A percentile compares a stretch with the other conserved stretches of the same genome.
Conservation (phyloP, 2,329 filamentous ascomycete species). For the Arthroderma sp. region DNA sequence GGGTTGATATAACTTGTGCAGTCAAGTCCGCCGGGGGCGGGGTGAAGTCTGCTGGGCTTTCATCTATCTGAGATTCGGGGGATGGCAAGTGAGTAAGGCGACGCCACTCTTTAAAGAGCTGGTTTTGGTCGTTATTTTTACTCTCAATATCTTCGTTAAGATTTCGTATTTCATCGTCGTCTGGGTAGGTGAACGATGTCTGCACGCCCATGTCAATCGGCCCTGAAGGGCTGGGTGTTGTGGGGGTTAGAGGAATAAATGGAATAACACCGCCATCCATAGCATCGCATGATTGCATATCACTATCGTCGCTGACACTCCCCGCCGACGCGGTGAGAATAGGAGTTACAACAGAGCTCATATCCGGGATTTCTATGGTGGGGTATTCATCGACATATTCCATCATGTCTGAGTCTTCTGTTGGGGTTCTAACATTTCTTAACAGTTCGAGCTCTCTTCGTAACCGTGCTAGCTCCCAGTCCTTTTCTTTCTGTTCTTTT, state of each 20-base stretch:
- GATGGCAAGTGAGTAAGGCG: conserved; percentile 17
- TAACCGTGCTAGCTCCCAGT: conserved; percentile 17
- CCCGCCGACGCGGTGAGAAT: neutral
- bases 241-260: conserved; percentile 2
- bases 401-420: neutral
- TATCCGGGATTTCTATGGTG: too few species aligned
- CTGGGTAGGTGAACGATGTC: conserved; percentile 3
- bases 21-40: conserved; percentile 27
- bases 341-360: too few species aligned
- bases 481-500: conserved; percentile 17
- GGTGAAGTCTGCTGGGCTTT: conserved; percentile 6
- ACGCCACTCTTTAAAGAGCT: conserved; percentile 29
- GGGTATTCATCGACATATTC: neutral
- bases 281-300: neutral
- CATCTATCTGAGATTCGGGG: conserved; percentile 2
- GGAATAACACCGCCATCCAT: conserved; percentile 1
- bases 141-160: conserved; percentile 27
- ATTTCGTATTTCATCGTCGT: conserved; percentile 5
- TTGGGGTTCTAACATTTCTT: conserved; percentile 12
- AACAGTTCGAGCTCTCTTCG: conserved; percentile 14
- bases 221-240: neutral
- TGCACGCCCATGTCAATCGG: conserved; percentile 5
- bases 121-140: conserved; percentile 26
- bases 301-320: neutral
- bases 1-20: conserved; percentile 23